A percentile compares a stretch with the other conserved stretches of the same genome.
phyloP scores from a whole-genome alignment of 1,139 yeast species.

The Hansenula anomala region DNA sequence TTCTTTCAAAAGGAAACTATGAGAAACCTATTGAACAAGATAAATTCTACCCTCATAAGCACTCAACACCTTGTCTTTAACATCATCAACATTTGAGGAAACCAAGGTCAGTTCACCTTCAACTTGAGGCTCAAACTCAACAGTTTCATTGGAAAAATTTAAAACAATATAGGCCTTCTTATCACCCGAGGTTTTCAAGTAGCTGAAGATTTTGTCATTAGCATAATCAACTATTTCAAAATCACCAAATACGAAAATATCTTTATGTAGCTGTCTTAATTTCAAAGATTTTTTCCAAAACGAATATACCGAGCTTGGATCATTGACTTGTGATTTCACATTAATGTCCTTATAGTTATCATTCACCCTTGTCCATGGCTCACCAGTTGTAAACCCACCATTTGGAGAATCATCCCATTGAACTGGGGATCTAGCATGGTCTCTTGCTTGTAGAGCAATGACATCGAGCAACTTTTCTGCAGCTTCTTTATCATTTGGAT shows the following conservation, averaged over 20 bases:
- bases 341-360: slow-evolving; percentile 47
- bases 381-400: slow-evolving; percentile 46
- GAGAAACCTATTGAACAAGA: slow-evolving; percentile 4
- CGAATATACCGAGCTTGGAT: slow-evolving; percentile 40
- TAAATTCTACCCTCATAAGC: slow-evolving; percentile 40
- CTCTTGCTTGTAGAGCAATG: slow-evolving; percentile 41
- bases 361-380: slow-evolving; percentile 54
- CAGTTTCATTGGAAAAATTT: slow-evolving; percentile 34
- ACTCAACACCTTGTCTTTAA: slow-evolving; percentile 24
- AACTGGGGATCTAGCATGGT: slow-evolving; percentile 55
- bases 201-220: slow-evolving; percentile 34
- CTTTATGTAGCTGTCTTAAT: slow-evolving; percentile 41
- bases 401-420: slow-evolving; percentile 45
- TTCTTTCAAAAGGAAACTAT: too few relatives aligned
- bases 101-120: slow-evolving; percentile 31
- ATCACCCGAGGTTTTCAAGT: slow-evolving; percentile 28
- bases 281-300: slow-evolving; percentile 42
- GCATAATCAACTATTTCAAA: slow-evolving; percentile 38
- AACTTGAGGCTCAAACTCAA: slow-evolving; percentile 26
- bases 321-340: slow-evolving; percentile 41
- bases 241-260: slow-evolving; percentile 42
- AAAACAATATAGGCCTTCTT: slow-evolving; percentile 37
- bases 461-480: slow-evolving; percentile 29
- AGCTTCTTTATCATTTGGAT: slow-evolving; percentile 30
- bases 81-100: slow-evolving; percentile 19